Evolutionary conservation across 331 rosid genomes (phyloP).

Genomic region (Rhamnella rubrinervis): DNA sequence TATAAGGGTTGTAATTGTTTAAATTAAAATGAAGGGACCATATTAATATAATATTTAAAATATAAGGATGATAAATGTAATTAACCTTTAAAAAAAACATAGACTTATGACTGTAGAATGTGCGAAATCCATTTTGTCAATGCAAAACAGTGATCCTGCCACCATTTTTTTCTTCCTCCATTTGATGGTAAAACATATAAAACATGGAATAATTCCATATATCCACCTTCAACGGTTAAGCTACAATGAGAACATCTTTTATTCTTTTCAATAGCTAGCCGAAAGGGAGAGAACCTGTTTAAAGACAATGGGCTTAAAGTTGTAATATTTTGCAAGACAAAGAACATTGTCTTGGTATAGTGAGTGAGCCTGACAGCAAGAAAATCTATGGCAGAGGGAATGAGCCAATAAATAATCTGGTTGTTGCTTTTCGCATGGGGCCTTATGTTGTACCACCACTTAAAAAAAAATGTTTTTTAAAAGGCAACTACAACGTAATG

Average conservation of each 20-base stretch:
- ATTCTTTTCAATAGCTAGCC: neutral
- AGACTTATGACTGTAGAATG: neutral
- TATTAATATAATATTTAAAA: too few relatives aligned
- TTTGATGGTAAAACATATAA: too few relatives aligned
- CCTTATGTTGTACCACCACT: neutral
- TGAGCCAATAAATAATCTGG: slow-evolving; percentile 29
- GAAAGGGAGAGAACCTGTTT: too few relatives aligned
- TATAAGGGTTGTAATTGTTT: too few relatives aligned
- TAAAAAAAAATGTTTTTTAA: neutral
- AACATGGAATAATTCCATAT: slow-evolving; percentile 2
- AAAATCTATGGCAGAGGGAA: slow-evolving; percentile 9
- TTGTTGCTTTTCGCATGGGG: neutral
- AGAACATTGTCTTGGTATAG: too few relatives aligned
- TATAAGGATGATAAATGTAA: too few relatives aligned
- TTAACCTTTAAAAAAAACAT: too few relatives aligned
- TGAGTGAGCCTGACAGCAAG: neutral
- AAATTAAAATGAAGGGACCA: too few relatives aligned
- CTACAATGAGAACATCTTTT: slow-evolving; percentile 7
- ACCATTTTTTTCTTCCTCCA: neutral
- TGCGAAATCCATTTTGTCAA: slow-evolving; percentile 28
- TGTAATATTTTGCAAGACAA: too few relatives aligned
- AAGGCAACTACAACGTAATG: neutral
- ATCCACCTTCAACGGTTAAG: slow-evolving; percentile 47
- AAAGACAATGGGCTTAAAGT: too few relatives aligned
- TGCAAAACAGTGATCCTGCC: slow-evolving; percentile 22